Base-by-base conservation (phyloP, 2,329 filamentous ascomycete genomes). In the Apiospora sp. region DNA sequence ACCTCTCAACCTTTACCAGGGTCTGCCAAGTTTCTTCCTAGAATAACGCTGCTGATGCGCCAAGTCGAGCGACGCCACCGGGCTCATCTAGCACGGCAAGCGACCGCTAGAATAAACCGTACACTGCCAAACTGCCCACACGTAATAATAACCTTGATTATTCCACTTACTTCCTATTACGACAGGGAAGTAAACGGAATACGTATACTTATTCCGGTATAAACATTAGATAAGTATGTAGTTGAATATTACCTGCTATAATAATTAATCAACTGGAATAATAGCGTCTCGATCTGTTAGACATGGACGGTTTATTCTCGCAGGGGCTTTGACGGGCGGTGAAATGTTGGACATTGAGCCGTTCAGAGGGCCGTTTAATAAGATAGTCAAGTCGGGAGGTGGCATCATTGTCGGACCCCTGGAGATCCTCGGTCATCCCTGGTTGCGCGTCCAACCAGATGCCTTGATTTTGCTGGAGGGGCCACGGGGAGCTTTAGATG, bases 331-430 rank as follows among this genome's bases (percentile, higher is more conserved):
- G n/a, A n/a, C n/a, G 34, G 58, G 58, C 58, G 58, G 58, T 64
- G 34, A 64, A 22, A 64, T 41, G 58, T 22, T 41, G 34, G 30
- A 64, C 58, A 64, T n/a, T 41, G 58, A 64, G 34, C 58, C 58
- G 58, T 64, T 64, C 58, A 64, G 12, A n/a, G 58, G 41, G 34
- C 58, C 58, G 58, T 64, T 64, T 41, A n/a, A 64, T 41, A 64
- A 64, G 34, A 64, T 41, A 41, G 58, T n/a, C 58, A 64, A 24
- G 58, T n/a, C 30, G 58, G 34, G 19, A 41, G 58, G 34, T 64
- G 34, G 58, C 58, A 64, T 64, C 58, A 64, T 64, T 64, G n/a
- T 64, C 58, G 58, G 58, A n/a, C 34, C 58, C 58, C 58, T 64
- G 58, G 58, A 64, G 58, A 64, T 64, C 58, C 58, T 8, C 14